These are phyloP conservation scores for Fusarium mundagurra DNA, from an alignment of 2,329 filamentous ascomycete species.

Conservation along the genomic window DNA sequence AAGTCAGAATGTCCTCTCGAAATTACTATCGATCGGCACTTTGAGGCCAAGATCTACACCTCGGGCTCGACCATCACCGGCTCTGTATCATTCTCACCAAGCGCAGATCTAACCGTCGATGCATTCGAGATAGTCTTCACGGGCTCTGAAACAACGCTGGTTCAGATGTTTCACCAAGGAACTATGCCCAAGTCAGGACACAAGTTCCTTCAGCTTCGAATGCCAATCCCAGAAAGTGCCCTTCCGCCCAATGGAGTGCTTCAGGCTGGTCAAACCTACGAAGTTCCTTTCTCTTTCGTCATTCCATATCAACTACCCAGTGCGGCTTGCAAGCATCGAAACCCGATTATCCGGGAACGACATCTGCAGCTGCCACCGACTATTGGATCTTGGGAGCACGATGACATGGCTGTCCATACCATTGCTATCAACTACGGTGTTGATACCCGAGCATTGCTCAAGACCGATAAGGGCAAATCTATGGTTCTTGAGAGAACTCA, in stretches of 20 bases:
- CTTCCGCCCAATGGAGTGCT: constrained; percentile 8
- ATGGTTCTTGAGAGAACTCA: neutral
- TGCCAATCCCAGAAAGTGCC: constrained; percentile 17
- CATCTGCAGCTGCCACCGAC: constrained; percentile 33
- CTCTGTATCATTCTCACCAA: constrained; percentile 1
- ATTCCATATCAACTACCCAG: constrained; percentile 32
- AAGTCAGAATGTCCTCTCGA: constrained; percentile 21
- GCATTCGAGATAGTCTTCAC: constrained; percentile 20
- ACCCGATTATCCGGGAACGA: constrained; percentile 1
- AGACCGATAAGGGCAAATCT: neutral
- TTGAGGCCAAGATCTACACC: constrained; percentile 32
- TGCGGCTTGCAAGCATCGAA: constrained; percentile 21
- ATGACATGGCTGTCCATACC: constrained; percentile 32
- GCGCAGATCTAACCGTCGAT: constrained; percentile 18
- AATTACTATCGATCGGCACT: constrained; percentile 31
- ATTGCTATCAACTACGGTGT: constrained; percentile 24
- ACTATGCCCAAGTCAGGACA: constrained; percentile 18
- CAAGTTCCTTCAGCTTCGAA: constrained; percentile 25
- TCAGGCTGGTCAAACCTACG: constrained; percentile 9
- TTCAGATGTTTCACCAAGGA: constrained; percentile 28
- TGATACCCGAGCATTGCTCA: neutral
- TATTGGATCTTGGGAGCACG: constrained; percentile 29
- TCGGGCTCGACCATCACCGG: constrained; percentile 29
- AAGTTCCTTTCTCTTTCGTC: constrained; percentile 31
- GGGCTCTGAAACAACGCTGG: neutral